Base-by-base conservation (phyloP, 2,329 filamentous ascomycete species). In the Macrophomina tecta region DNA sequence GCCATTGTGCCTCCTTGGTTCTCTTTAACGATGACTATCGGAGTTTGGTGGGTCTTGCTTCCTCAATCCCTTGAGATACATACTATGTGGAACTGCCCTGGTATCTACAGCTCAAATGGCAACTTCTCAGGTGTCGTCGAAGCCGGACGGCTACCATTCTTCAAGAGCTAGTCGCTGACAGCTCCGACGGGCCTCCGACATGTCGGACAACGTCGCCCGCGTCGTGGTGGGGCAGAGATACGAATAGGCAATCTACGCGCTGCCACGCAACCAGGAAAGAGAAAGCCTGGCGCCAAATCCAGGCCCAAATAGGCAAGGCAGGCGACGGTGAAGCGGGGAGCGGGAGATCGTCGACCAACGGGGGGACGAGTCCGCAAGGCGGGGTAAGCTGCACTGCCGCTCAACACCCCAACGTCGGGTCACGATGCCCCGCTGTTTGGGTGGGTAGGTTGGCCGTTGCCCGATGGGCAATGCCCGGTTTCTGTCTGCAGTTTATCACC, bases 281-380 rank as follows among this genome's bases (percentile, higher is more conserved):
- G 4, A 18, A 38, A 38, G 5, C 5, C 51, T 36, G 51, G 51
- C 51, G 51, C 32, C 14, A 32, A 34, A n/a, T n/a, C 11, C 42
- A 45, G 5, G 2, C 32, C 51, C 2, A 5, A 18, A n/a, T n/a
- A 18, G 51, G 60, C n/a, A 49, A 63, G 28, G 6, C 34, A 42
- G 34, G 38, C 55, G 55, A 42, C 14, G 36, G 23, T 28, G 23
- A 23, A 40, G 14, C 38, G 23, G 8, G 3, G 34, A 32, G 63
- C 63, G 52, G 63, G 63, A 52, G 63, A 65, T 65, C 63, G 52
- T 65, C 63, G 58, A 62, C 58, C 58, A 48, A n/a, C 9, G 12
- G 18, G 18, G 18, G 16, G n/a, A 42, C 23, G 16, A 34, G n/a
- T 30, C 34, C 3, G 23, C 14, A 36, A 23, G 56, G 58, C 58